These are phyloP conservation scores for Capniomyces stellatus DNA, from an alignment of 371 early-diverging fungal species.

Conservation along the genomic window DNA sequence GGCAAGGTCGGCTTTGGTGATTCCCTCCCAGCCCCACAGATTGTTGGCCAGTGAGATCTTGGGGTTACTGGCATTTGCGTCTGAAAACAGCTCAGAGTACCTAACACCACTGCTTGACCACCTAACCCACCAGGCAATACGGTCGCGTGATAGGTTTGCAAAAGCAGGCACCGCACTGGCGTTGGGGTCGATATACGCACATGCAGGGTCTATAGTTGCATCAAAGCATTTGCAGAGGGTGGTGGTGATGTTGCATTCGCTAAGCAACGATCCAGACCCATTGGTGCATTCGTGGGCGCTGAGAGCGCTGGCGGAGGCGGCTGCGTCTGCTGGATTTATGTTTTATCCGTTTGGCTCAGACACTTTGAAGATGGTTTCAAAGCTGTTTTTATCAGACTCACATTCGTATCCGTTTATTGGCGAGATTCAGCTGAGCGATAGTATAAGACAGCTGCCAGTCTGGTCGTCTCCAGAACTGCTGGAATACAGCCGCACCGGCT, in stretches of 20 bases:
- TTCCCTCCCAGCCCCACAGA: constrained; percentile 53
- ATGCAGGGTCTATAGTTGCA: constrained; percentile 82
- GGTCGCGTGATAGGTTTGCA: constrained; percentile 79
- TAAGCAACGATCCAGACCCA: constrained; percentile 81
- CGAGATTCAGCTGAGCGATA: background rate
- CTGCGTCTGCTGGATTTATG: constrained; percentile 77
- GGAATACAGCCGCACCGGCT: no score
- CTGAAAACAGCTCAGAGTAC: constrained; percentile 40
- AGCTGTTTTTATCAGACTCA: constrained; percentile 68
- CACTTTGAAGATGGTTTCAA: constrained; percentile 64
- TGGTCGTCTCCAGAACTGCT: background rate
- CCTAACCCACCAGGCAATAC: constrained; percentile 72
- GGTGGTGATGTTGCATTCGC: constrained; percentile 72
- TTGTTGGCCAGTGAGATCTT: constrained; percentile 63
- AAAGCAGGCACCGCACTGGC: constrained; percentile 83
- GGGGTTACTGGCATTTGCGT: constrained; percentile 59
- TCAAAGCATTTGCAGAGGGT: constrained; percentile 66
- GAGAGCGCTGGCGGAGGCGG: constrained; percentile 64
- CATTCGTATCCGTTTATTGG: constrained; percentile 56
- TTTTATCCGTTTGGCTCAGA: constrained; percentile 74
- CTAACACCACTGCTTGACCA: constrained; percentile 62
- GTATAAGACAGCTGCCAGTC: background rate
- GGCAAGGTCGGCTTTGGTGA: constrained; percentile 37
- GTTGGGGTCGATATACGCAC: constrained; percentile 69
- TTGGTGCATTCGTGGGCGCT: constrained; percentile 89